Percentiles rank a stretch among this genome's conserved stretches.
phyloP scores from a whole-genome alignment of 2,329 filamentous ascomycete genomes.

The Monilinia fructicola region DNA sequence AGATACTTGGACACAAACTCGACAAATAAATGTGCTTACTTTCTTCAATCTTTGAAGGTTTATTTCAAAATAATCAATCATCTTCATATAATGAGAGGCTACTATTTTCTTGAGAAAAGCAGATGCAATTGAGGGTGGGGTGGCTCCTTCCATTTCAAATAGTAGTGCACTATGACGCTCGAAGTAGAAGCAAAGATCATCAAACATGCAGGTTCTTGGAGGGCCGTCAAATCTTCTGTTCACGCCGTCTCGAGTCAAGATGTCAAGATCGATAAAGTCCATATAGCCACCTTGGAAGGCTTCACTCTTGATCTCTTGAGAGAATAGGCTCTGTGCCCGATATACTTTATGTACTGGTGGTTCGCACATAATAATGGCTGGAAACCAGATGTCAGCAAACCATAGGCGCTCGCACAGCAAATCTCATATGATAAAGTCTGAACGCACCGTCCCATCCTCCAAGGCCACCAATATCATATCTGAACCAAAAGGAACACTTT shows the following conservation, averaged over 20 bases:
- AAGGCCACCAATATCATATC: neutral
- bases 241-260: neutral
- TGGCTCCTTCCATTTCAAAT: neutral
- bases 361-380: conserved; percentile 15
- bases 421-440: neutral
- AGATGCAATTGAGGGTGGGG: neutral
- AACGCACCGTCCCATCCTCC: conserved; percentile 17
- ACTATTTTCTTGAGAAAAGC: conserved; percentile 23
- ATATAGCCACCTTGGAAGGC: conserved; percentile 12
- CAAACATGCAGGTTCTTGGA: conserved; percentile 24
- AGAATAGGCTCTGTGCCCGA: neutral
- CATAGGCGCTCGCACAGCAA: neutral
- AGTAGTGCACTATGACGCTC: conserved; percentile 15
- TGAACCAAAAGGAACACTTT: conserved; percentile 19
- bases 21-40: neutral
- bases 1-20: too few relatives aligned
- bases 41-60: neutral
- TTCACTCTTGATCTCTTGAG: conserved; percentile 11
- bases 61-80: conserved; percentile 23
- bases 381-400: neutral
- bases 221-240: conserved; percentile 3
- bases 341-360: conserved; percentile 9
- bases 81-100: conserved; percentile 23
- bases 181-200: conserved; percentile 27
- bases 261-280: conserved; percentile 8